Base-by-base conservation (phyloP, 768 basidiomycete genomes). In the Inosperma sp. region DNA sequence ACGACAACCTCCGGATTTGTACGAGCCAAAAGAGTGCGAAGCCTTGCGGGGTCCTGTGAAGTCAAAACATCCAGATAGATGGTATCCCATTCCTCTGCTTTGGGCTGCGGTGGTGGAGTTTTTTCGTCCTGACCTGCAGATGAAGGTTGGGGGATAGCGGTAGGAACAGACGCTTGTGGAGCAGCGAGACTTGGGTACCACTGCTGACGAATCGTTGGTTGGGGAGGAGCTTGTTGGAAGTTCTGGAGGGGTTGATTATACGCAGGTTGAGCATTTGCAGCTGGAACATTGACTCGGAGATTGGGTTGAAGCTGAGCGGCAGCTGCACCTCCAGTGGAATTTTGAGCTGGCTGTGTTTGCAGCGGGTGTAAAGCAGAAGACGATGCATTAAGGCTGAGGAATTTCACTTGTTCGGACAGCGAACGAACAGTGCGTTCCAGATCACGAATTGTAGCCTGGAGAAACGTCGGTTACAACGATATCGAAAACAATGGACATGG, bases 331-430 rank as follows among this genome's bases (percentile, higher is more conserved):
- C 52, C 44, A 3, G 77, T 66, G 41, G 70, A 67, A 59, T 72
- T 72, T 55, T 74, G 72, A 41, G 62, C 60, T 35, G 70, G 70
- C 49, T 73, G 74, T 42, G 71, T 65, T 39, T 70, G 76, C 26
- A 74, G 69, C 36, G 64, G 65, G 41, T 62, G 64, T 22, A 63
- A 52, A 25, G 57, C 49, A 12, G 56, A 43, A 35, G 64, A 57
- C 40, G 49, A 61, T 12, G 75, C 59, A 56, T 82, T 88, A 67
- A 84, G 70, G 57, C 74, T 81, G 53, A 89, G 67, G 70, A 82
- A 88, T 64, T 89, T 91, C 60, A 93, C 81, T 63, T 93, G 90
- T 43, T 93, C 90, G 25, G 85, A 77, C 49, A 93, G 71, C 19
- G 79, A 59, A 47, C 88, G 76, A 48, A 93, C 83, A 5, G 81